phyloP scores from a whole-genome alignment of 495 filamentous ascomycete species.

The Penicillium nucicola region DNA sequence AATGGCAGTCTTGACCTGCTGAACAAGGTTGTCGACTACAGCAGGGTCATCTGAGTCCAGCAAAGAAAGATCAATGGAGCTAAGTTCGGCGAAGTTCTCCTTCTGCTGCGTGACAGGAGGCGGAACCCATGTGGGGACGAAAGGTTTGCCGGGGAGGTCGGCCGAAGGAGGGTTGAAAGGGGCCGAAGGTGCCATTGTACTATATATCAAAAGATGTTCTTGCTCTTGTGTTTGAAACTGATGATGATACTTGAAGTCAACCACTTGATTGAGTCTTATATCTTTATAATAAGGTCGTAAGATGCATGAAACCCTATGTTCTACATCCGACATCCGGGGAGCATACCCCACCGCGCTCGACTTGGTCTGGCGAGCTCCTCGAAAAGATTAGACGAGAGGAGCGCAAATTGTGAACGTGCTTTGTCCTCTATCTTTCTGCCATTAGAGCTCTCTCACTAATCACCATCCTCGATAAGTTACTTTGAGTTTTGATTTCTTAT shows the following conservation, averaged over 20 bases:
- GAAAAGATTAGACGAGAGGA: neutral
- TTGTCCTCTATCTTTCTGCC: too few species aligned
- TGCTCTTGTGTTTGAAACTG: neutral
- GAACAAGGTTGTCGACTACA: constrained; percentile 36
- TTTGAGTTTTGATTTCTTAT: too few species aligned
- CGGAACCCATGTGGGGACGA: constrained; percentile 39
- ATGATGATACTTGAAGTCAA: neutral
- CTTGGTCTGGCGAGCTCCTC: neutral
- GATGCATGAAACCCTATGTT: neutral
- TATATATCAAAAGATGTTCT: neutral
- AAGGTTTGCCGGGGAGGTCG: constrained; percentile 35
- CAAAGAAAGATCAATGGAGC: constrained; percentile 38
- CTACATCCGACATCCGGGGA: neutral
- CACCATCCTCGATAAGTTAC: too few species aligned
- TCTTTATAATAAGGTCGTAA: neutral
- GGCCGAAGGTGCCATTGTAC: constrained; percentile 28
- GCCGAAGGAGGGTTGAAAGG: constrained; percentile 39
- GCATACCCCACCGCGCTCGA: neutral
- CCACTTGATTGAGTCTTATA: constrained; percentile 6
- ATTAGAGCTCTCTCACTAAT: too few species aligned
- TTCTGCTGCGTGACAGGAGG: constrained; percentile 36
- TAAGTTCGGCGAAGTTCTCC: constrained; percentile 36
- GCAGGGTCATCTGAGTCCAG: constrained; percentile 33
- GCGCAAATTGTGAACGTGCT: neutral
- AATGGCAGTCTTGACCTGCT: constrained; percentile 39